Evolutionary conservation across 345 rosid species (phyloP), one percentile per base, ranked within the genome.

Genomic region (Streptanthus diversifolius): DNA sequence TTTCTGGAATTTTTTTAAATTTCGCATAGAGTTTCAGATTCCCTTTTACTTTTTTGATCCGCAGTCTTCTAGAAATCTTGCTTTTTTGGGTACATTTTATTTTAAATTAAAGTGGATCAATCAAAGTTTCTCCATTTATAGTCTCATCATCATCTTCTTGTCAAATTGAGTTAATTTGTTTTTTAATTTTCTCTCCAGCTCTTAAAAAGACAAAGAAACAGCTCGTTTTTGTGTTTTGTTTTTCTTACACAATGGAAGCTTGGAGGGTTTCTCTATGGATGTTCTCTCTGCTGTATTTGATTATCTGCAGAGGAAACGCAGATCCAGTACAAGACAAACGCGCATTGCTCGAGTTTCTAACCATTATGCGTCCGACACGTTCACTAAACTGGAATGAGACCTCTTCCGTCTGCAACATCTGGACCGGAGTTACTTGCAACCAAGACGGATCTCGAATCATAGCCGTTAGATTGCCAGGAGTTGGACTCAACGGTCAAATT

Each of bases 371-470:
- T 27, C 97, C 88, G 18, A 81, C 90, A 30, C 96, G 95, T 15
- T 65, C 72, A 43, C 84, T 93, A 0, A 88, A 88, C 85, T 93
- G 98, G 97, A 84, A 82, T 19, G 75, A 76, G 73, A 75, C 78
- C 54, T 75, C 85, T 3, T 69, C 84, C 0, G 87, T 89, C 30
- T 91, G 98, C 82, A 75, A 70, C 5, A 56, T 76, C 68, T 93
- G 99, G 98, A 86, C 80, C 37, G 99, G 99, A 63, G 83, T 95
- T n/a, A 83, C 85, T 74, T 95, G 99, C 63, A 85, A 74, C 40
- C 65, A 47, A 47, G 90, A 90, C 70, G 79, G 77, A 73, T 83
- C 96, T 55, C 88, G 82, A 7, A 72, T 95, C 27, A 62, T 83
- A 19, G 82, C 96, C 32, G 85, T 95, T 54, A 78, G 99, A 73